Base-by-base conservation (phyloP, 2,329 filamentous ascomycete species). In the Ilyonectria robusta region DNA sequence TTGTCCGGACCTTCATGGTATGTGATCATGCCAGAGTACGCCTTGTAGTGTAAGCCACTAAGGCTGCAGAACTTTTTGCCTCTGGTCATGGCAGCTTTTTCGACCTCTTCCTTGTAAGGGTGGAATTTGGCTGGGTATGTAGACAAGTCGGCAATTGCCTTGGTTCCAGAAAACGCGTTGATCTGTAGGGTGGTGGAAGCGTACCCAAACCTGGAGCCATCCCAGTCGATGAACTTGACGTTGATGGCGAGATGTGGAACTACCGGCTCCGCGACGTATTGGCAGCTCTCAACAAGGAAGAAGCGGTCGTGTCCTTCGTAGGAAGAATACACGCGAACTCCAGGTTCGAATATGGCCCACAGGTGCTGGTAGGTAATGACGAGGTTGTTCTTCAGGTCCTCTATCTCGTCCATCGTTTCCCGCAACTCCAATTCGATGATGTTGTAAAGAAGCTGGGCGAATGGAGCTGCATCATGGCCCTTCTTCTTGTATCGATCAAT, bases 11-110 rank as follows among this genome's bases (percentile, higher is more conserved):
- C 47, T 40, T 59, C 64, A 44, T 81, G 82, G 55, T 75, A 70
- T 23, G 78, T 77, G 66, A 85, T 82, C 37, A 67, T 60, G 3
- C 59, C 64, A 47, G 42, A 63, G 31, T 65, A 66, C 13, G 62
- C 47, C 46, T 58, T 66, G 53, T 62, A 46, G 9, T 62, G 53
- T n/a, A 65, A 53, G 2, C 63, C 66, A 9, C 55, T 48, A 10
- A 61, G 33, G 9, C 60, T 44, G 6, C 46, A 40, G 21, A 68
- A 65, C 35, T 54, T 62, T 19, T 62, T 58, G 44, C 66, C 68
- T 10, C 68, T 62, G n/a, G 50, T 56, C 21, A 64, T 56, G 23
- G 55, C 37, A 4, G 21, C 35, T 9, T 23, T 37, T 53, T 59
- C 51, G 7, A 59, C 46, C 11, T 53, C 31, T 4, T 59, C 19